These are phyloP conservation scores for Trametes pubescens DNA, from an alignment of 1,284 basidiomycete species.

Conservation along the genomic window DNA sequence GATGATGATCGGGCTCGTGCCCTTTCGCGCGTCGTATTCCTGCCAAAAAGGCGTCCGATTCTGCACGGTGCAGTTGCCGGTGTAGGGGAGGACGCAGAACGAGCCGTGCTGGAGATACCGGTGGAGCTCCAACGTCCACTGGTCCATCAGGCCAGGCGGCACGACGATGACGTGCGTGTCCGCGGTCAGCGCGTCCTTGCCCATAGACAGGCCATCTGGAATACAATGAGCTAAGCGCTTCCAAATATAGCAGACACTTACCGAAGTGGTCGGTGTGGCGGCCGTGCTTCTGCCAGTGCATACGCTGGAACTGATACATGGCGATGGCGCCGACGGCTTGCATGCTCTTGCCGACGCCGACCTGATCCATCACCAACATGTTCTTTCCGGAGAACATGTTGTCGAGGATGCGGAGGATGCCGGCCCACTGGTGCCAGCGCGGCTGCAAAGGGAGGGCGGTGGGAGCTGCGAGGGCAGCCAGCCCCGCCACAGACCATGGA, in stretches of 20 bases:
- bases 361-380: constrained; percentile 3
- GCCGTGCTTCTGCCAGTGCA: background rate
- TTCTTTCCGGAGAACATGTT: constrained; percentile 1
- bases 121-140: constrained; percentile 5
- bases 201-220: too few relatives aligned
- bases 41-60: background rate
- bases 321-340: background rate
- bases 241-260: too few relatives aligned
- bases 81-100: constrained; percentile 1
- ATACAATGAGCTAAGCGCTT: too few relatives aligned
- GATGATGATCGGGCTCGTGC: background rate
- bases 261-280: background rate
- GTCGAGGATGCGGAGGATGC: background rate
- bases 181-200: background rate
- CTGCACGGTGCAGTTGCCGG: background rate
- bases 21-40: background rate
- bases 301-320: constrained; percentile 1
- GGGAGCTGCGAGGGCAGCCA: background rate
- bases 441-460: background rate
- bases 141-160: constrained; percentile 1
- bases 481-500: background rate
- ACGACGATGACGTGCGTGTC: background rate
- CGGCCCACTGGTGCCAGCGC: background rate
- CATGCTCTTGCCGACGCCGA: constrained; percentile 7
- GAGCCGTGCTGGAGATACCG: background rate